Percentiles rank a stretch among this genome's conserved stretches.
phyloP scores from a whole-genome alignment of 75 land plant species.

The Sequoia sempervirens region DNA sequence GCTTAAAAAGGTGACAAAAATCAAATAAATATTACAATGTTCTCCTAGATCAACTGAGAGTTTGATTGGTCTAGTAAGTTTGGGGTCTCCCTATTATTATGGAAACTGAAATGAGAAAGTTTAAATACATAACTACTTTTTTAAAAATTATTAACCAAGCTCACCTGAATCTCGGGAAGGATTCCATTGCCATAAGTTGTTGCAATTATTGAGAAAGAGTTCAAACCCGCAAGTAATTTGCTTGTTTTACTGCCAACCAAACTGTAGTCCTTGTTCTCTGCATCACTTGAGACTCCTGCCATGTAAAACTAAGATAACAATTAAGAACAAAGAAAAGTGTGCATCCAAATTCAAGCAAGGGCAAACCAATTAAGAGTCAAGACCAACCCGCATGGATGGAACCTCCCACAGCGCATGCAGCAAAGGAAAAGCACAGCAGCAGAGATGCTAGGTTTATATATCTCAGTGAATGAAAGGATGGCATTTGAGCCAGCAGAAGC shows the following conservation, averaged over 20 bases:
- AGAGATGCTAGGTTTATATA: slow-evolving; percentile 71
- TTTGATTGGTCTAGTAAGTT: too few relatives aligned
- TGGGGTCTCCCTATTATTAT: too few relatives aligned
- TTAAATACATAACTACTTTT: too few relatives aligned
- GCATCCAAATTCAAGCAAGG: not conserved
- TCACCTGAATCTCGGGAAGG: slow-evolving; percentile 91
- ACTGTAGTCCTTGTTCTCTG: slow-evolving; percentile 48
- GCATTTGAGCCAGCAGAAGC: slow-evolving; percentile 78
- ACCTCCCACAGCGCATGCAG: slow-evolving; percentile 60
- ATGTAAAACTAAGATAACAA: not conserved
- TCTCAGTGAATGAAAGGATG: slow-evolving; percentile 90
- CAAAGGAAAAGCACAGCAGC: slow-evolving; percentile 58
- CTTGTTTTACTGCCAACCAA: slow-evolving; percentile 26
- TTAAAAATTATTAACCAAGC: not conserved
- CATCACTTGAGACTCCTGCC: slow-evolving; percentile 42
- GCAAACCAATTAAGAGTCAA: not conserved
- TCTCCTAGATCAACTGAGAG: too few relatives aligned
- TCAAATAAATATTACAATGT: not conserved
- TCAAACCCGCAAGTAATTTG: slow-evolving; percentile 59
- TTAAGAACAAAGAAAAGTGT: too few relatives aligned
- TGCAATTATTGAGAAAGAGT: slow-evolving; percentile 77
- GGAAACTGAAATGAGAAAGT: too few relatives aligned
- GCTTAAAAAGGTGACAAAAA: not conserved
- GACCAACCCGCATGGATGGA: slow-evolving; percentile 62
- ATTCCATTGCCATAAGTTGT: slow-evolving; percentile 77